These are phyloP conservation scores for Kazachstania africana DNA, from an alignment of 805 yeast genomes.

Conservation along the genomic window DNA sequence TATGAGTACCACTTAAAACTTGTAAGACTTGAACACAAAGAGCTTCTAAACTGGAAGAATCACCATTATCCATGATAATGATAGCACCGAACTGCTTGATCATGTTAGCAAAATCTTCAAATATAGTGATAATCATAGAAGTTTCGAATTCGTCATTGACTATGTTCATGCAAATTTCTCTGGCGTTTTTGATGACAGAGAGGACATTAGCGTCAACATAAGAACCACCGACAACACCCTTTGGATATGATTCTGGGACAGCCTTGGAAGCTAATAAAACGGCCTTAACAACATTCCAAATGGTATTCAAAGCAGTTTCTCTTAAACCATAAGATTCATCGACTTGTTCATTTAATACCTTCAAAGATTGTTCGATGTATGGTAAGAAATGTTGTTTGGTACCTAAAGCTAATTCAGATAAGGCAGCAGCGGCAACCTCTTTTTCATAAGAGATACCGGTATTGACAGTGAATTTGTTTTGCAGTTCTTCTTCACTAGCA, in stretches of 20 bases:
- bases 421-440: conserved; percentile 86
- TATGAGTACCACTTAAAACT: conserved; percentile 71
- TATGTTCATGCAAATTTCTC: conserved; percentile 50
- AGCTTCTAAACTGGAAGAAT: conserved; percentile 47
- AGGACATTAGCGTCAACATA: conserved; percentile 48
- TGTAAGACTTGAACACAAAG: conserved; percentile 62
- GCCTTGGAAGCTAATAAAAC: conserved; percentile 40
- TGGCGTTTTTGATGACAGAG: conserved; percentile 50
- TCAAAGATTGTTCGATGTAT: conserved; percentile 60
- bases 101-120: conserved; percentile 63
- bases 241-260: conserved; percentile 43
- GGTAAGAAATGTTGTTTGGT: conserved; percentile 71
- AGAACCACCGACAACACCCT: conserved; percentile 50
- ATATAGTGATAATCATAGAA: conserved; percentile 64
- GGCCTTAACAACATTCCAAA: conserved; percentile 76
- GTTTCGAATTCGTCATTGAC: conserved; percentile 76
- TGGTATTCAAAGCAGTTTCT: conserved; percentile 67
- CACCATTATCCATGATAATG: conserved; percentile 48
- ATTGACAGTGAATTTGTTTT: conserved; percentile 72
- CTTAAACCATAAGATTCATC: conserved; percentile 86
- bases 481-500: conserved; percentile 49
- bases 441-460: conserved; percentile 93
- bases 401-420: conserved; percentile 79
- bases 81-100: conserved; percentile 59
- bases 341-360: conserved; percentile 54